A percentile compares a stretch with the other conserved stretches of the same genome.
Conservation (phyloP, 2,329 filamentous ascomycete species). For the Venturia carpophila region DNA sequence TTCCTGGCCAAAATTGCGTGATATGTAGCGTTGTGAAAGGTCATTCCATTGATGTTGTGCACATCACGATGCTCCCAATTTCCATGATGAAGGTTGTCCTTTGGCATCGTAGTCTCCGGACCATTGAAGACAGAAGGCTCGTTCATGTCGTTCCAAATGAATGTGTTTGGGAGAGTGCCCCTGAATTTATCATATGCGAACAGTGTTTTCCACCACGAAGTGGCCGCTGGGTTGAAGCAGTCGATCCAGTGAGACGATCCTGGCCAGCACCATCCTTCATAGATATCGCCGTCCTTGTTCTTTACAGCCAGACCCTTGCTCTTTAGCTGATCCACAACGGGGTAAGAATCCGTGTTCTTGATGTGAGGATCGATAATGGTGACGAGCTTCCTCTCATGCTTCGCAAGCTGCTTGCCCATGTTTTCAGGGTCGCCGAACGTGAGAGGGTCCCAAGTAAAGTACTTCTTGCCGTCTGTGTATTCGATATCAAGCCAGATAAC, state of each 20-base stretch:
- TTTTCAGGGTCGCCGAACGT: slow-evolving; percentile 77
- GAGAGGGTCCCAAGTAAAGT: slow-evolving; percentile 93
- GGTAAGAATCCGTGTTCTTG: slow-evolving; percentile 79
- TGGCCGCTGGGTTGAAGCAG: slow-evolving; percentile 85
- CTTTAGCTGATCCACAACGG: slow-evolving; percentile 70
- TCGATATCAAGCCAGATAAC: slow-evolving; percentile 99
- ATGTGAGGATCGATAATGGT: slow-evolving; percentile 96
- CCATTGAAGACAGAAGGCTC: slow-evolving; percentile 98
- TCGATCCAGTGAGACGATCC: slow-evolving; percentile 96
- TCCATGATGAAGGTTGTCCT: slow-evolving; percentile 87
- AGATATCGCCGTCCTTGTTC: slow-evolving; percentile 82
- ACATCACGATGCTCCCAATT: slow-evolving; percentile 96
- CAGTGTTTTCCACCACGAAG: slow-evolving; percentile 82
- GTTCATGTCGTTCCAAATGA: slow-evolving; percentile 99
- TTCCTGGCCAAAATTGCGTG: slow-evolving; percentile 68
- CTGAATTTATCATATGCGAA: slow-evolving; percentile 87
- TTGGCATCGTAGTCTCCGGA: slow-evolving; percentile 96
- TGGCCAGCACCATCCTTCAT: slow-evolving; percentile 98
- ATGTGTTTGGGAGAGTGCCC: slow-evolving; percentile 77
- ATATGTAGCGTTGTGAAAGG: slow-evolving; percentile 90
- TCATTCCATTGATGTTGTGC: slow-evolving; percentile 93
- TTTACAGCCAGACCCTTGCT: slow-evolving; percentile 75
- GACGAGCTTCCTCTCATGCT: slow-evolving; percentile 81
- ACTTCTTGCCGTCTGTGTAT: slow-evolving; percentile 94
- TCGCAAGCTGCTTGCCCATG: slow-evolving; percentile 83